Evolutionary conservation across 148 eudicot species (phyloP).

Genomic region (Polygonum maritimum): DNA sequence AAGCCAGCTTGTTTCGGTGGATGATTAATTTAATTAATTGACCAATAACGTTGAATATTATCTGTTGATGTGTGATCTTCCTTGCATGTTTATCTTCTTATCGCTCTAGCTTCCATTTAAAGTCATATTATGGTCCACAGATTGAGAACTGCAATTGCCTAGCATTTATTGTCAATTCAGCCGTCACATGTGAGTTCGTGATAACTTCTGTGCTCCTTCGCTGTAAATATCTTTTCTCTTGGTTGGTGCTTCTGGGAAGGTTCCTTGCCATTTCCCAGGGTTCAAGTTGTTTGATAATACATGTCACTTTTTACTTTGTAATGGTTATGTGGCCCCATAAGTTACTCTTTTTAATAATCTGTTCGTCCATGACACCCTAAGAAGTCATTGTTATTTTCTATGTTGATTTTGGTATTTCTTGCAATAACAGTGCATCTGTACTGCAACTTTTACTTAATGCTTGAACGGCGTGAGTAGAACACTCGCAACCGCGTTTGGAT

Average conservation of each 20-base stretch:
- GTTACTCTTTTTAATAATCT: too few species aligned
- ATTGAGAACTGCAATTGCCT: not conserved
- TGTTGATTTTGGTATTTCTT: not conserved
- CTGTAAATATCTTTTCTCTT: not conserved
- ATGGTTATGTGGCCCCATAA: too few species aligned
- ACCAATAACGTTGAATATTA: not conserved
- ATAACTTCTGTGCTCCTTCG: not conserved
- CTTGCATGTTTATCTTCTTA: not conserved
- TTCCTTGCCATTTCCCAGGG: not conserved
- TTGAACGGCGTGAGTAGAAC: too few species aligned
- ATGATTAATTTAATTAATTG: not conserved
- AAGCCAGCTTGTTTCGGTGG: not conserved
- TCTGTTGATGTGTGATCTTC: not conserved
- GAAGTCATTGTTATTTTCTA: not conserved
- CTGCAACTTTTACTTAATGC: too few species aligned
- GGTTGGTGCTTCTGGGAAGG: not conserved
- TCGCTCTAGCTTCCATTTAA: not conserved
- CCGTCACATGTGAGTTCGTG: not conserved
- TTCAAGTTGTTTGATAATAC: not conserved
- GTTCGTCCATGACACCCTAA: too few species aligned
- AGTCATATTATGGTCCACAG: not conserved
- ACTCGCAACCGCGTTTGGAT: not conserved
- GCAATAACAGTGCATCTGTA: not conserved
- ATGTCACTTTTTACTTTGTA: not conserved
- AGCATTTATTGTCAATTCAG: not conserved